phyloP scores from a whole-genome alignment of 2,329 filamentous ascomycete genomes.

The Calonectria ilicicola region DNA sequence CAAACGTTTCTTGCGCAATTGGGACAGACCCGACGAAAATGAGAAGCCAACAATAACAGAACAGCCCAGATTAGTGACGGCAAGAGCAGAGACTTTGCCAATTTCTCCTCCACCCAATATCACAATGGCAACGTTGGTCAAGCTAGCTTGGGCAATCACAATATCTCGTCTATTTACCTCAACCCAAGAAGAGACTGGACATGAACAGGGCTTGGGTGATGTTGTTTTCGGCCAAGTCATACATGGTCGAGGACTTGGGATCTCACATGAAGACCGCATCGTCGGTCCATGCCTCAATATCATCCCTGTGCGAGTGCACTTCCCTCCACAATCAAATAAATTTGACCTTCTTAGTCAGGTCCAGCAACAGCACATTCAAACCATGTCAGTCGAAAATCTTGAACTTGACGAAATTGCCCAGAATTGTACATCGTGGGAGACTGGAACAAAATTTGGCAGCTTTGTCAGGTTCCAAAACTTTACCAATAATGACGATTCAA shows the following conservation, averaged over 20 bases:
- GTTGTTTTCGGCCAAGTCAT: background rate
- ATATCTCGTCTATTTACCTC: background rate
- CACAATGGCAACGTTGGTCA: background rate
- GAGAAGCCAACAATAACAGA: background rate
- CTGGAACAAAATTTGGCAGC: background rate
- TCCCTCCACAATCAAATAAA: background rate
- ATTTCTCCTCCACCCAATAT: background rate
- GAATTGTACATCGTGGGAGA: background rate
- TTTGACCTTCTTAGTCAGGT: background rate
- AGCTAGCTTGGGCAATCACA: background rate
- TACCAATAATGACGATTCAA: background rate
- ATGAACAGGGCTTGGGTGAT: background rate
- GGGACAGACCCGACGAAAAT: background rate
- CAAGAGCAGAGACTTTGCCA: background rate
- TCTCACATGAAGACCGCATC: background rate
- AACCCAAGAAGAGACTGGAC: background rate
- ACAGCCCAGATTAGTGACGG: background rate
- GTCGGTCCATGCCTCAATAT: background rate
- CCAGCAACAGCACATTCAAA: background rate
- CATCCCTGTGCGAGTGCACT: background rate
- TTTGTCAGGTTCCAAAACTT: conserved; percentile 2
- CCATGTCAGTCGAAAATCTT: background rate
- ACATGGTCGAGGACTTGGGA: background rate
- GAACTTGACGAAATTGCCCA: background rate
- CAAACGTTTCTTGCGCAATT: background rate